Base-by-base conservation (phyloP, 2,329 filamentous ascomycete species). In the Cadophora gregata region DNA sequence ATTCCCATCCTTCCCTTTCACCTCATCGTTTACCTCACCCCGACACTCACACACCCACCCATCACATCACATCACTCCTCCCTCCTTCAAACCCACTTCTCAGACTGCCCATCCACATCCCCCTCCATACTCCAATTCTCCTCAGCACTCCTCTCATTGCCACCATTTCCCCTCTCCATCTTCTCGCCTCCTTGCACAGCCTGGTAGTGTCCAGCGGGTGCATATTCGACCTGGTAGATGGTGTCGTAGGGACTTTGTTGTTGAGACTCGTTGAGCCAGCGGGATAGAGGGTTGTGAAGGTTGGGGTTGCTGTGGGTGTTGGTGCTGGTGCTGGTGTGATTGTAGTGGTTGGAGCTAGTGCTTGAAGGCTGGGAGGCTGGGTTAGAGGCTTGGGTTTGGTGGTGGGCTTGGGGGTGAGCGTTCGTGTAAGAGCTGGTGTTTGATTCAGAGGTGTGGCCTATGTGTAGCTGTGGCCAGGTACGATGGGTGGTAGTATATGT, bases 31-130 rank as follows among this genome's bases (percentile, higher is more conserved):
- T 38, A 38, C n/a, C 6, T 47, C 42, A 6, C 21, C 19, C 19
- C 9, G 16, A 45, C 8, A 4, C 42, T 47, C 19, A 42, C 12
- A 16, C 12, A 42, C 38, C 19, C 14, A 42, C 1, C 6, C 5
- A 2, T 42, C 14, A 42, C 38, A 4, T 42, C 38, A 10, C 31
- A 6, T 10, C 5, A 10, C 12, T 16, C 14, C 16, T 42, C 38
- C 2, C 19, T 47, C 6, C 8, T 10, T 31, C 25, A 31, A 3
- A 19, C 25, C 45, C 38, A 48, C 58, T 12, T 50, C 38, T 60
- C 38, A 47, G 58, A 60, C 19, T 60, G 45, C 58, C 21, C 45
- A 60, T 50, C 36, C 58, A 21, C 45, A 60, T 50, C 36, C 31
- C 38, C 38, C 19, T 51, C 59, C 48, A 48, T 50, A 36, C 47